Conservation (phyloP, 2,329 filamentous ascomycete species). For the Hypoxylon sp. region DNA sequence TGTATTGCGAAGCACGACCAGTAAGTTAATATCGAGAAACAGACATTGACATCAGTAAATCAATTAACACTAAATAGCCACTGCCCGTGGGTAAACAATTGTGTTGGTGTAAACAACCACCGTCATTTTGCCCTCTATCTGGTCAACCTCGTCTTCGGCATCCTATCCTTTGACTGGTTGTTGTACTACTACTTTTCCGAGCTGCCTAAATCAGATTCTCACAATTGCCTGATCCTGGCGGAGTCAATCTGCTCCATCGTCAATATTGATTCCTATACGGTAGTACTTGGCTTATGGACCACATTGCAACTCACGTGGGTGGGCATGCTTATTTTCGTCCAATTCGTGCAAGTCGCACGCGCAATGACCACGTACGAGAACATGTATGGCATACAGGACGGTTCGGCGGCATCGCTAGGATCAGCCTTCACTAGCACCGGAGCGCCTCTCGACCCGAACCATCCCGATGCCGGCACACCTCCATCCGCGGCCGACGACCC, state of each 20-base stretch:
- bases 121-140: conserved; percentile 96
- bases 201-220: conserved; percentile 67
- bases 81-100: conserved; percentile 98
- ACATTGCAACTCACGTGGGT: conserved; percentile 93
- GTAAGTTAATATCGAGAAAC: conserved; percentile 67
- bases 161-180: conserved; percentile 79
- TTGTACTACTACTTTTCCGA: conserved; percentile 78
- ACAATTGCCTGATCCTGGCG: conserved; percentile 82
- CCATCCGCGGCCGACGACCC: conserved; percentile 60
- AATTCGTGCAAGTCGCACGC: conserved; percentile 90
- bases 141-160: conserved; percentile 80
- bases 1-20: conserved; percentile 98
- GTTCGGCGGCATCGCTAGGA: conserved; percentile 68
- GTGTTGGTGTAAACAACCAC: conserved; percentile 94
- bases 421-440: conserved; percentile 85
- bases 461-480: conserved; percentile 70
- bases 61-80: conserved; percentile 71
- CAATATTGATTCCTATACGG: conserved; percentile 86
- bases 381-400: conserved; percentile 84
- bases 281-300: conserved; percentile 84
- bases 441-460: conserved; percentile 76
- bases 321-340: conserved; percentile 95
- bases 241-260: conserved; percentile 80
- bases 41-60: not conserved
- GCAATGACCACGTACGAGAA: conserved; percentile 98